Percentiles rank a stretch among this genome's conserved stretches.
Conservation (phyloP, 208 protist species). For the Naegleria fowleri region DNA sequence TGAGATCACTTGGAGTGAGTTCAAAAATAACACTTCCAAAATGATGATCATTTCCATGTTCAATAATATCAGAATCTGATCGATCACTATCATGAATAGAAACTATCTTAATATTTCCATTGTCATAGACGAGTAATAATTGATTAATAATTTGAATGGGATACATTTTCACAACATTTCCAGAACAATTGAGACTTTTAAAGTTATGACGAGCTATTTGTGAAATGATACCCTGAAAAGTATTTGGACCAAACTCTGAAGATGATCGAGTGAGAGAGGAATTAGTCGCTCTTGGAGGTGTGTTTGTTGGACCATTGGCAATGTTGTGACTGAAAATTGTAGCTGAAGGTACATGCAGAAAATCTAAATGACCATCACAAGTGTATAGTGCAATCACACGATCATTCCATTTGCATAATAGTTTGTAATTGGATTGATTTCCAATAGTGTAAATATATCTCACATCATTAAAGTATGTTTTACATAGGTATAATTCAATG, state of each 20-base stretch:
- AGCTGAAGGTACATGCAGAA: background rate
- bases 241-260: background rate
- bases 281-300: background rate
- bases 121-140: background rate
- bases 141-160: background rate
- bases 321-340: background rate
- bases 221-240: background rate
- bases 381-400: background rate
- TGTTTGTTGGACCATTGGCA: background rate
- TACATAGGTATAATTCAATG: background rate
- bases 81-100: background rate
- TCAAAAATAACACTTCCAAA: background rate
- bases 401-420: background rate
- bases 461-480: background rate
- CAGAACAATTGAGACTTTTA: background rate
- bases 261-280: background rate
- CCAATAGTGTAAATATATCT: background rate
- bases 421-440: background rate
- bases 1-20: background rate
- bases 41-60: background rate
- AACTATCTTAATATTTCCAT: background rate
- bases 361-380: background rate
- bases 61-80: background rate
- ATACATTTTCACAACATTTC: background rate
- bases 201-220: background rate